Evolutionary conservation across 257 asterid genomes (phyloP), one percentile per base, ranked within the genome.

Genomic region (Ballota nigra): DNA sequence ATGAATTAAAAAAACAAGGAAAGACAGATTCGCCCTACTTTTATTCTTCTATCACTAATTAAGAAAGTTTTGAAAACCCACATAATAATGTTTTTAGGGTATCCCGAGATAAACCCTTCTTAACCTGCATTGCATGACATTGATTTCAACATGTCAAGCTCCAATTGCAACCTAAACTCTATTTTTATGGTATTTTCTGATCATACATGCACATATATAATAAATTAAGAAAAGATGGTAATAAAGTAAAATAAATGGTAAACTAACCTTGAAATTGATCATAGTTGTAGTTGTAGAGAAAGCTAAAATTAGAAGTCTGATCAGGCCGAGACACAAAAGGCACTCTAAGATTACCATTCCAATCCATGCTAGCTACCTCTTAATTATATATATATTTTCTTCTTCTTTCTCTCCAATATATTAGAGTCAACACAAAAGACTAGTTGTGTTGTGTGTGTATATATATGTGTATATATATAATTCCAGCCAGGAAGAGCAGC

Each of bases 221-320:
- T 8, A 8, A 5, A 8, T 8, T 5, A 8, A 4, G 4, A 8
- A 40, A 41, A 41, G 0, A 41, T 41, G 51, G 24, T 0, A 8
- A 56, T 8, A 3, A 33, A 29, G 0, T 10, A 2, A 66, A 19
- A 26, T 3, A 19, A 13, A 8, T 15, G 10, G 6, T 29, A 0
- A 36, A 29, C 18, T 36, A 56, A 87, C 96, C 92, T 79, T 81
- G 83, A 72, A 83, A 85, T 33, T 88, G 98, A 69, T 87, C 91
- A 64, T 84, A 84, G 67, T 84, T 92, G 78, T 86, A 85, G 88
- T 79, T 90, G 87, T 84, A 86, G 88, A 90, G 88, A 64, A 86
- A 86, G 87, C 87, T 76, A 49, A 87, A 77, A 43, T 15, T 43
- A 40, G 97, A 78, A 69, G 61, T 65, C 11, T 63, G 83, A 26